These are phyloP conservation scores for Camelina laxa DNA, from an alignment of 345 rosid genomes.

Conservation along the genomic window DNA sequence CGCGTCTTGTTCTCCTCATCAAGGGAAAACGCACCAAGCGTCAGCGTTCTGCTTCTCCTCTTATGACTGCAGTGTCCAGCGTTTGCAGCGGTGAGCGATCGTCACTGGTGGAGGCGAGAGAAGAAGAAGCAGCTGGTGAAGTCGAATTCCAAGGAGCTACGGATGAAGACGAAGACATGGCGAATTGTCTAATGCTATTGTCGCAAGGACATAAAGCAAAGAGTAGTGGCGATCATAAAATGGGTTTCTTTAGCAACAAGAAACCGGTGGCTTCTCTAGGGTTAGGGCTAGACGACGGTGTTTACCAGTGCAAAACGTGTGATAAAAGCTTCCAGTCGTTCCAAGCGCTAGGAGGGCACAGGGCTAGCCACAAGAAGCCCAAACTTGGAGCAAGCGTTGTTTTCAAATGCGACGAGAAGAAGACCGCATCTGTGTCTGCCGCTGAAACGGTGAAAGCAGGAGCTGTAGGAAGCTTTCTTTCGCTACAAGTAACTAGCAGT, in stretches of 20 bases:
- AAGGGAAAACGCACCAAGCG: slow-evolving; percentile 86
- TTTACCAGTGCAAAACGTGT: slow-evolving; percentile 86
- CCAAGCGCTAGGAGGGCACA: slow-evolving; percentile 94
- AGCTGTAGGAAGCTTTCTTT: slow-evolving; percentile 52
- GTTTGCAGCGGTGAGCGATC: slow-evolving; percentile 41
- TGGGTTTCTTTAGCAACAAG: slow-evolving; percentile 23
- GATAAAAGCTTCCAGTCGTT: slow-evolving; percentile 77
- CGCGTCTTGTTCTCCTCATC: slow-evolving; percentile 46
- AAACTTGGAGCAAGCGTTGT: slow-evolving; percentile 36
- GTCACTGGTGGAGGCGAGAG: slow-evolving; percentile 32
- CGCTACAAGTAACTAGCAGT: slow-evolving; percentile 52
- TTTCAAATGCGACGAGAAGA: slow-evolving; percentile 45
- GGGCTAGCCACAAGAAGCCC: slow-evolving; percentile 90
- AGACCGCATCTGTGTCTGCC: background rate
- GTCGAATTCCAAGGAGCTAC: slow-evolving; percentile 42
- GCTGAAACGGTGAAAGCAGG: slow-evolving; percentile 26
- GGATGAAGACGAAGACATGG: slow-evolving; percentile 90
- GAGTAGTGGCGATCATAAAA: slow-evolving; percentile 46
- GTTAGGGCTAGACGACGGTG: slow-evolving; percentile 44
- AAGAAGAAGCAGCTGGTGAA: slow-evolving; percentile 46
- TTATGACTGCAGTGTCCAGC: slow-evolving; percentile 37
- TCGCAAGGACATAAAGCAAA: slow-evolving; percentile 71
- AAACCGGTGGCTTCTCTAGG: slow-evolving; percentile 36
- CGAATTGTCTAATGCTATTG: slow-evolving; percentile 85
- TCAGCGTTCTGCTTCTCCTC: slow-evolving; percentile 58